phyloP scores from a whole-genome alignment of 805 yeast species.

The Alloascoidea africana region DNA sequence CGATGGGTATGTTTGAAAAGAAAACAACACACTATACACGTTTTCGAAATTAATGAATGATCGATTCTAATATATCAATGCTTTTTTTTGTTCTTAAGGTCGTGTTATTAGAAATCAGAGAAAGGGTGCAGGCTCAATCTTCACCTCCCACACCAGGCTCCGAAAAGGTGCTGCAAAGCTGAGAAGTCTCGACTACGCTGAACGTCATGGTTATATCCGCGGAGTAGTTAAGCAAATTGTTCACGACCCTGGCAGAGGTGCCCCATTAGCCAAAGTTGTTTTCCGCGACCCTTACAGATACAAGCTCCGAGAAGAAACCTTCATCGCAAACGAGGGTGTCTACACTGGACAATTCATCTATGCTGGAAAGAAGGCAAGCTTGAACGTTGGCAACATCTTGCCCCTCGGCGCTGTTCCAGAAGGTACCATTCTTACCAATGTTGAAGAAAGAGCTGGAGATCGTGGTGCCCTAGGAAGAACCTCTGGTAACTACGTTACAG shows the following conservation, averaged over 20 bases:
- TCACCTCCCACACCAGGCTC: constrained; percentile 99
- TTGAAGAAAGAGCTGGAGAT: constrained; percentile 98
- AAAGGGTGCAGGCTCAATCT: constrained; percentile 99
- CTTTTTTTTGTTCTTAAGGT: constrained; percentile 37
- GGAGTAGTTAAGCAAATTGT: constrained; percentile 97
- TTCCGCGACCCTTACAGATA: constrained; percentile 99
- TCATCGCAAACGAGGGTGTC: constrained; percentile 98
- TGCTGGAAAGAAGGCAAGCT: constrained; percentile 97
- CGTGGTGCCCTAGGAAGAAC: constrained; percentile 99
- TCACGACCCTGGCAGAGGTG: constrained; percentile 99
- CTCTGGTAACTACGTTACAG: constrained; percentile 98
- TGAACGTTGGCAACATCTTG: constrained; percentile 92
- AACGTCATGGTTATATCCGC: constrained; percentile 99
- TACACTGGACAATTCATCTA: constrained; percentile 99
- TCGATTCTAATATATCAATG: no score
- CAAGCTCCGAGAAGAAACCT: constrained; percentile 95
- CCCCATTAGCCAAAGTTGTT: constrained; percentile 97
- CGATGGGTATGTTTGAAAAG: no score
- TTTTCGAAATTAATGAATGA: no score
- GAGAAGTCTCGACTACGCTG: constrained; percentile 98
- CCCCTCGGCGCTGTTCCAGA: constrained; percentile 97
- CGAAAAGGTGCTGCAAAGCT: constrained; percentile 99
- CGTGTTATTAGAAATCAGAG: constrained; percentile 99
- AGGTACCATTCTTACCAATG: constrained; percentile 98
- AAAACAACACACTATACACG: no score